Evolutionary conservation across 192 early-diverging fungal genomes (phyloP).

Genomic region (Coemansia sp.): DNA sequence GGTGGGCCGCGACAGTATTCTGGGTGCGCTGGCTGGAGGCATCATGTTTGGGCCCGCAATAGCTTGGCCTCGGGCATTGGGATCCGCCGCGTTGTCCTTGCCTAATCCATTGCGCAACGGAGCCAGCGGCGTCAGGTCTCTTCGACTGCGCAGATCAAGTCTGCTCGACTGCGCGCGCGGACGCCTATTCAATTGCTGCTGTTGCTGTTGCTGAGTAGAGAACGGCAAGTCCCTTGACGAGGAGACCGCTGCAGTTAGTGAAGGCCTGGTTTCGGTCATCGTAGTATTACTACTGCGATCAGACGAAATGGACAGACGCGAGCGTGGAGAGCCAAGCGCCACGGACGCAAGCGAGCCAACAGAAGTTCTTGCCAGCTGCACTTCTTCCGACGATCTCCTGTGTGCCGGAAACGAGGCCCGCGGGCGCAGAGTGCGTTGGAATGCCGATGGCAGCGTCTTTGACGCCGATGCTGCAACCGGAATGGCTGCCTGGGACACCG

Average conservation of each 20-base stretch:
- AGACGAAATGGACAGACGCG: neutral
- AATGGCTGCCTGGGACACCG: neutral
- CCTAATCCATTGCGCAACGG: slow-evolving; percentile 5
- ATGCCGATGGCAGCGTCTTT: neutral
- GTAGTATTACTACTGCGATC: neutral
- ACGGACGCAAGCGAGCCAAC: neutral
- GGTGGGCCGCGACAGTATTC: neutral
- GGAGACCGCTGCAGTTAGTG: neutral
- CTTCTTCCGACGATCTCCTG: neutral
- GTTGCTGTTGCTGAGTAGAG: neutral
- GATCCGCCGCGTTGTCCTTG: neutral
- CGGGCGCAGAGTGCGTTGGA: neutral
- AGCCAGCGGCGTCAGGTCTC: slow-evolving; percentile 18
- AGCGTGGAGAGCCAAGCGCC: slow-evolving; percentile 2
- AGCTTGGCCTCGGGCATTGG: neutral
- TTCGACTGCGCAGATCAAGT: slow-evolving; percentile 13
- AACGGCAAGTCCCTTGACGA: neutral
- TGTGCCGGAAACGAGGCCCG: neutral
- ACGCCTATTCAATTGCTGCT: neutral
- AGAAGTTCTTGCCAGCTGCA: neutral
- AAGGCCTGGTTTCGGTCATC: neutral
- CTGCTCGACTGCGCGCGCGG: slow-evolving; percentile 6
- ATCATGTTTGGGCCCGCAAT: neutral
- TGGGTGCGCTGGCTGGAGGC: neutral
- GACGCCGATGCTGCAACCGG: neutral